A percentile compares a stretch with the other conserved stretches of the same genome.
Conservation (phyloP, 495 filamentous ascomycete species). For the Lophiostoma macrostomum region DNA sequence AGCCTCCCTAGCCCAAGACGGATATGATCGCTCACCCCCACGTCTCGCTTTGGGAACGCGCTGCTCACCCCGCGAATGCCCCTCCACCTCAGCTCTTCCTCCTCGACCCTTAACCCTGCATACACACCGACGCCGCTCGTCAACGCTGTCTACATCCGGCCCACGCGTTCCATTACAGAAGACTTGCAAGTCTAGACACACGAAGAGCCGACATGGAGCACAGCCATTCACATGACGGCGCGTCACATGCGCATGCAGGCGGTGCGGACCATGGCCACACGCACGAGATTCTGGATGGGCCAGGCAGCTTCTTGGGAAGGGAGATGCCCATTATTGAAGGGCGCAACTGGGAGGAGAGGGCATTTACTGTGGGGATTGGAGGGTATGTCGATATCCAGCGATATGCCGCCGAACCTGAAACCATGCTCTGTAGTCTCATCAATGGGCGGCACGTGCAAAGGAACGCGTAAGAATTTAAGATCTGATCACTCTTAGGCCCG, state of each 20-base stretch:
- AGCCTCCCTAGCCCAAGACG: too few relatives aligned
- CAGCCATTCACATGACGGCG: conserved; percentile 57
- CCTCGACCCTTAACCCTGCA: conserved; percentile 5
- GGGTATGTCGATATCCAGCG: conserved; percentile 59
- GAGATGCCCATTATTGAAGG: conserved; percentile 91
- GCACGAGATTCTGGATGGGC: conserved; percentile 93
- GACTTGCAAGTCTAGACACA: neutral
- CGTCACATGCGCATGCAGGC: conserved; percentile 43
- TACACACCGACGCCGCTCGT: neutral
- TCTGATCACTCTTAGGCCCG: conserved; percentile 67
- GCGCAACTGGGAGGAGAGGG: conserved; percentile 82
- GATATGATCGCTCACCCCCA: neutral
- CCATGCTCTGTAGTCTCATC: too few relatives aligned
- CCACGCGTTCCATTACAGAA: neutral
- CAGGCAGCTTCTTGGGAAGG: conserved; percentile 82
- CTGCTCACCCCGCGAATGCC: conserved; percentile 1
- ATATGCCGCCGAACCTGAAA: neutral
- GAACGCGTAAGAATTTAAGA: too few relatives aligned
- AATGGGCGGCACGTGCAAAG: too few relatives aligned
- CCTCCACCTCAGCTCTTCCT: conserved; percentile 9
- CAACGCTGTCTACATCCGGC: neutral
- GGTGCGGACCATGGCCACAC: conserved; percentile 82
- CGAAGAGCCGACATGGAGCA: conserved; percentile 31
- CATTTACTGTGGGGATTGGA: conserved; percentile 94
- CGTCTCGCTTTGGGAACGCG: neutral